Evolutionary conservation across 805 yeast species (phyloP), one percentile per base, ranked within the genome.

Genomic region (Yamadazyma laniorum): DNA sequence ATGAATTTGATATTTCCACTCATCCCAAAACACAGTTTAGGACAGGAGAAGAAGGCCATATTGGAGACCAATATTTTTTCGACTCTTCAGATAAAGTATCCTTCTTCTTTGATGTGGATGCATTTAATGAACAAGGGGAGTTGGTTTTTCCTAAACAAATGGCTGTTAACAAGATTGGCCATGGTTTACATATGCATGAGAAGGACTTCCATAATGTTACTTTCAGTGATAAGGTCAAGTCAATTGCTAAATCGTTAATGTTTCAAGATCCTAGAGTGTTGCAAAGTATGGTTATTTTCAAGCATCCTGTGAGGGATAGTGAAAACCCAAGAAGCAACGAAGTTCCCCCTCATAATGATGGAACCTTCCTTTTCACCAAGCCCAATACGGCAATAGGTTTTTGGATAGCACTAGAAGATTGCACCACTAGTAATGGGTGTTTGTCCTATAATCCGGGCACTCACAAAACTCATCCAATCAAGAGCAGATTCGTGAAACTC

Each of bases 331-430:
- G 72, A 28, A 77, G 75, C 36, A 67, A 67, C 42, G 80, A 77
- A 26, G 95, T 85, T 1, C 91, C 91, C 3, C 65, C 84, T 1
- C 95, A 85, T 51, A 84, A 81, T 37, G 95, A 85, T 55, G 88
- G 79, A 2, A 78, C 79, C 2, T 85, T 85, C 48, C 64, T 85
- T 18, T 85, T 69, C 57, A 85, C 93, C 0, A 65, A 77, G 13
- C 95, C 95, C 3, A 80, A 74, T 35, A 63, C 77, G 2, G 87
- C 89, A 1, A 56, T 84, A 27, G 95, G 95, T 2, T 85, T 82
- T 54, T 85, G 95, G 95, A 77, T 79, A 52, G 90, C 93, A 0
- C 59, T 85, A 45, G 88, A 85, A 49, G 85, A 82, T 49, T 85
- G 93, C 55, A 79, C 82, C 1, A 40, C 55, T 2, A 62, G 59